phyloP scores from a whole-genome alignment of 768 basidiomycete species.

The Rhodotorula graminis region DNA sequence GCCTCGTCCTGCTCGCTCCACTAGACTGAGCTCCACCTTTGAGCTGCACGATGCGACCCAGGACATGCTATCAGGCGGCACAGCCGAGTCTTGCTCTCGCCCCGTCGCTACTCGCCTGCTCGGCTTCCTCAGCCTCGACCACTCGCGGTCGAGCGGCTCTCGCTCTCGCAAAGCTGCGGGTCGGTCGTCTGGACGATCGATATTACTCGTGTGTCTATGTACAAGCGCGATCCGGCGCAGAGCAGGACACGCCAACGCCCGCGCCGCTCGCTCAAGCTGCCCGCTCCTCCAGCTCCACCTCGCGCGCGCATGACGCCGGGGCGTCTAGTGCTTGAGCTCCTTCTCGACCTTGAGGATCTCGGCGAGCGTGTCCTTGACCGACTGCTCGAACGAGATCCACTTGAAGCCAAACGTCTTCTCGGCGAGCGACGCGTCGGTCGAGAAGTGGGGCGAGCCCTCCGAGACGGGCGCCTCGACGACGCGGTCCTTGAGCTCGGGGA shows the following conservation, averaged over 20 bases:
- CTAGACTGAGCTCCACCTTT: too few relatives aligned
- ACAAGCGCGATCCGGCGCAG: too few relatives aligned
- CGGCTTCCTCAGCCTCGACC: constrained; percentile 4
- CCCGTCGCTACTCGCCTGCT: neutral
- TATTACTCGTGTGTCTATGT: too few relatives aligned
- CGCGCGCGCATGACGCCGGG: too few relatives aligned
- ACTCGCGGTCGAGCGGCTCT: constrained; percentile 7
- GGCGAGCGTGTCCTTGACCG: constrained; percentile 23
- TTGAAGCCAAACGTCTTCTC: constrained; percentile 25
- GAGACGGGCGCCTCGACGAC: constrained; percentile 4
- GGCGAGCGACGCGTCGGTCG: constrained; percentile 26
- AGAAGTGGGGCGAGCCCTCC: constrained; percentile 14
- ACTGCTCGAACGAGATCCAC: constrained; percentile 30
- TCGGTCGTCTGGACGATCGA: too few relatives aligned
- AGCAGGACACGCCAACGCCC: too few relatives aligned
- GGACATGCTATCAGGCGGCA: too few relatives aligned
- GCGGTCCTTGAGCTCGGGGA: constrained; percentile 28
- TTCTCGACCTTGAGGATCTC: constrained; percentile 27
- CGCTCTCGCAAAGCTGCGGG: neutral
- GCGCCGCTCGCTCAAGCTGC: too few relatives aligned
- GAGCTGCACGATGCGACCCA: too few relatives aligned
- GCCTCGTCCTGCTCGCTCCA: too few relatives aligned
- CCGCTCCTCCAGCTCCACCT: too few relatives aligned
- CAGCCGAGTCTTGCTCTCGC: neutral
- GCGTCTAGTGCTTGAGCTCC: constrained; percentile 12